Evolutionary conservation across 331 rosid genomes (phyloP), one percentile per base, ranked within the genome.

Genomic region (Quercus lobata): DNA sequence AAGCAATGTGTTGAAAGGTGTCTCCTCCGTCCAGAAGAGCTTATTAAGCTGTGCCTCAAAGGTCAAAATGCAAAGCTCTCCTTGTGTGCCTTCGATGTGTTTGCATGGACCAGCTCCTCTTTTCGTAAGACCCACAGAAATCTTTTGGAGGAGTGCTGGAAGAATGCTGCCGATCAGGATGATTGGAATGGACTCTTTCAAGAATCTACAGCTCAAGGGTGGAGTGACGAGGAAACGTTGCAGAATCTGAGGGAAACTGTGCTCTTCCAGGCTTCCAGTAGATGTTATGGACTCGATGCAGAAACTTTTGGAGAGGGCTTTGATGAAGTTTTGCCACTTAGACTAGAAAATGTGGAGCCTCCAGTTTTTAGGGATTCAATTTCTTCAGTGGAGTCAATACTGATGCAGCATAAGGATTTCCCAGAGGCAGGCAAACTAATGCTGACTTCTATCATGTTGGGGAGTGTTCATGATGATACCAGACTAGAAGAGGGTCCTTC

Each of bases 61-160:
- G 84, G 86, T 71, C 88, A 85, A 87, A 83, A 82, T 7, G 78
- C 77, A 44, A 89, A 88, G 58, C 88, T 93, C 74, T 54, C 89
- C 7, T 71, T 93, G 84, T 85, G 85, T 79, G 91, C 97, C 15
- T 93, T 95, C 11, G 91, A 91, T 15, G 91, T 88, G 71, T 91
- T 93, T 78, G 93, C 99, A 46, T 92, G 97, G 98, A 93, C 98
- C 71, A 90, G 98, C 73, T 80, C 91, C 77, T 90, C 94, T 1
- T 93, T 95, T 78, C 94, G 96, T 1, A 79, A 83, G 82, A 84
- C 57, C 71, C 90, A 88, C 71, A 73, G 85, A 76, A 90, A 87
- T 46, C 97, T 95, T 58, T 75, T 95, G 86, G 97, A 93, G 83
- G 91, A 91, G 77, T 91, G 97, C 85, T 93, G 99, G 98, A 95